A percentile compares a stretch with the other conserved stretches of the same genome.
Conservation (phyloP, 164 flowering plant species). For the Euptelea pleiosperma region DNA sequence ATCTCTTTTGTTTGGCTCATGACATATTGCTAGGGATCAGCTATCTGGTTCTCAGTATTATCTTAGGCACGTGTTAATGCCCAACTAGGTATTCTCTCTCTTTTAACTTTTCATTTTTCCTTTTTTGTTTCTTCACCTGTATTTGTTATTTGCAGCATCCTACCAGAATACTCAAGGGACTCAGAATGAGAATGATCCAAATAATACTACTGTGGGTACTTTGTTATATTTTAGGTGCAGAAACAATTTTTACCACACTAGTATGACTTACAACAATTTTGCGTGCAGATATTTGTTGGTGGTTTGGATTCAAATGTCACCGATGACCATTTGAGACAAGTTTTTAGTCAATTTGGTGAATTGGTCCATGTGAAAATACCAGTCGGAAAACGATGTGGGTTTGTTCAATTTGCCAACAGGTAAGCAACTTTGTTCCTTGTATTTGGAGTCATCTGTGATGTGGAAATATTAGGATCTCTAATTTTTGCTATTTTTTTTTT, state of each 20-base stretch:
- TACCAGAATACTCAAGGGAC: slow-evolving; percentile 55
- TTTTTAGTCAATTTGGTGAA: slow-evolving; percentile 68
- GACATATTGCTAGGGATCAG: neutral
- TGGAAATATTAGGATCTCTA: neutral
- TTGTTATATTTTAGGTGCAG: slow-evolving; percentile 12
- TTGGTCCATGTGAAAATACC: slow-evolving; percentile 86
- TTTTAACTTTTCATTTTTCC: neutral
- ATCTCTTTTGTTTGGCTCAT: neutral
- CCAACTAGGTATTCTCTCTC: neutral
- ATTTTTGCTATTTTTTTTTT: neutral
- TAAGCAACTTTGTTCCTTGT: slow-evolving; percentile 16
- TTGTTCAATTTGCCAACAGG: slow-evolving; percentile 89
- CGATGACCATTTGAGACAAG: slow-evolving; percentile 67
- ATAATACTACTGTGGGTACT: slow-evolving; percentile 82
- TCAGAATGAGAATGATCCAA: slow-evolving; percentile 73
- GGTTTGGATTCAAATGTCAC: slow-evolving; percentile 67
- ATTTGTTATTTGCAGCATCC: slow-evolving; percentile 55
- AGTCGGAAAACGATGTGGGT: slow-evolving; percentile 81
- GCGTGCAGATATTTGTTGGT: slow-evolving; percentile 82
- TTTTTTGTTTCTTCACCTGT: slow-evolving; percentile 6
- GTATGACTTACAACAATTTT: slow-evolving; percentile 14
- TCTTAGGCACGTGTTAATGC: neutral
- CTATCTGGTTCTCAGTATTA: neutral
- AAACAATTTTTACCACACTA: neutral
- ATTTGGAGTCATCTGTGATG: too few species aligned